Conservation (phyloP, 169 alveolate genomes). For the Eimeria acervulina region DNA sequence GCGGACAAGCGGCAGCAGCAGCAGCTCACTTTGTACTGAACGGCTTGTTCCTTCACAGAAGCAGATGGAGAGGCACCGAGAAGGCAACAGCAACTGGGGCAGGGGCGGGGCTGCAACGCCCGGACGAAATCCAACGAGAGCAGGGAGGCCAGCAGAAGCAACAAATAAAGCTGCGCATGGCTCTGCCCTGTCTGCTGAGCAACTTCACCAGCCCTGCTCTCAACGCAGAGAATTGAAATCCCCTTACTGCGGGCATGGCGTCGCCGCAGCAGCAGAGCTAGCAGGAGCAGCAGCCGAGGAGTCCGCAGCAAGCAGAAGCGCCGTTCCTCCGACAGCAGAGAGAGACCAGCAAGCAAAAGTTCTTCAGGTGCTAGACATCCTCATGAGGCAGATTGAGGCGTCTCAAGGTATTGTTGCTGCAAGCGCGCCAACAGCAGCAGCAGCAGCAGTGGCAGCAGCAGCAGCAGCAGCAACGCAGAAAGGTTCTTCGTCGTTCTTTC, state of each 20-base stretch:
- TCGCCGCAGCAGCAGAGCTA: not conserved
- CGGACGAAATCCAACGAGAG: not conserved
- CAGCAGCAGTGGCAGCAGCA: conserved; percentile 39
- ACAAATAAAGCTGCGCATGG: not conserved
- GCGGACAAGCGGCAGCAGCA: not conserved
- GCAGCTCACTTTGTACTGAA: not conserved
- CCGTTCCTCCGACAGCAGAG: not conserved
- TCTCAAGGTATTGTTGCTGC: conserved; percentile 14
- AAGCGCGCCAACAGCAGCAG: not conserved
- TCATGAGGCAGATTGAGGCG: conserved; percentile 59
- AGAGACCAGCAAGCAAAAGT: conserved; percentile 25
- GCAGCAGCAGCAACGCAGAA: not conserved
- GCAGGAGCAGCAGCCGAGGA: conserved; percentile 30
- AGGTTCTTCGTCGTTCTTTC: conserved; percentile 7
- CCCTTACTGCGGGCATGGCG: not conserved
- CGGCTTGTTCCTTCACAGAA: not conserved
- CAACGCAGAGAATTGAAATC: not conserved
- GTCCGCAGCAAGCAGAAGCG: not conserved
- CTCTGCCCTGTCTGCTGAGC: not conserved
- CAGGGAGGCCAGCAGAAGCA: conserved; percentile 21
- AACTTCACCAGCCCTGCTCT: not conserved
- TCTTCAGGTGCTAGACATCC: conserved; percentile 30
- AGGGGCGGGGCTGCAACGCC: not conserved
- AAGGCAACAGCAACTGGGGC: not conserved
- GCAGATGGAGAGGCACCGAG: not conserved